Percentiles rank a stretch among this genome's conserved stretches.
phyloP scores from a whole-genome alignment of 179 eudicot species.

The Sideroxylon spinosum region DNA sequence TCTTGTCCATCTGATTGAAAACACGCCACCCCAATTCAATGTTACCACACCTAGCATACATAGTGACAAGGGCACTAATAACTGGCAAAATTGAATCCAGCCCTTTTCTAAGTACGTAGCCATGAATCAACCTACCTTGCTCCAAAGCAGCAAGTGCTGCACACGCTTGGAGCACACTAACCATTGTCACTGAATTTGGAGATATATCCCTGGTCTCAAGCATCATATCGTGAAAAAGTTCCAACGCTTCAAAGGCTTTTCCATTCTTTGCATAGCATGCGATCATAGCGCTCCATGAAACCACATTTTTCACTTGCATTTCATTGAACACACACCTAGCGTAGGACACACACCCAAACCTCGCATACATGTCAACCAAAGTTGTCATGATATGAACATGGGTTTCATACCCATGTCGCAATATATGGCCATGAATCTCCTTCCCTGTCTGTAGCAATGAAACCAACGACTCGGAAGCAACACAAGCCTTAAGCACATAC shows the following conservation, averaged over 20 bases:
- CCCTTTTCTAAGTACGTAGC: slow-evolving; percentile 50
- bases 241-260: slow-evolving; percentile 53
- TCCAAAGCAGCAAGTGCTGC: slow-evolving; percentile 47
- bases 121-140: slow-evolving; percentile 58
- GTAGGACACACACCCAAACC: slow-evolving; percentile 41
- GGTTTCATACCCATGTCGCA: slow-evolving; percentile 56
- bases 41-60: slow-evolving; percentile 69
- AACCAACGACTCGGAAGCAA: slow-evolving; percentile 36
- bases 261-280: slow-evolving; percentile 66
- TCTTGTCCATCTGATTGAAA: slow-evolving; percentile 53
- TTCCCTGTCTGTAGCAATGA: slow-evolving; percentile 42
- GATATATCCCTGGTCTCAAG: slow-evolving; percentile 25
- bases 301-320: slow-evolving; percentile 58
- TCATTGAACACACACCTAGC: slow-evolving; percentile 48
- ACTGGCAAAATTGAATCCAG: slow-evolving; percentile 56
- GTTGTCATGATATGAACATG: slow-evolving; percentile 70
- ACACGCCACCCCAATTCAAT: slow-evolving; percentile 41
- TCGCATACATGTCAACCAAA: slow-evolving; percentile 68
- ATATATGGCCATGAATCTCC: slow-evolving; percentile 62
- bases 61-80: slow-evolving; percentile 49
- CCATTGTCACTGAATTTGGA: slow-evolving; percentile 75
- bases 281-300: slow-evolving; percentile 83
- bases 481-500: slow-evolving; percentile 70
- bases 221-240: slow-evolving; percentile 59
- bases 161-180: slow-evolving; percentile 76